Evolutionary conservation across 202 grass and related monocot genomes (phyloP).

Genomic region (Alloteropsis angusta): DNA sequence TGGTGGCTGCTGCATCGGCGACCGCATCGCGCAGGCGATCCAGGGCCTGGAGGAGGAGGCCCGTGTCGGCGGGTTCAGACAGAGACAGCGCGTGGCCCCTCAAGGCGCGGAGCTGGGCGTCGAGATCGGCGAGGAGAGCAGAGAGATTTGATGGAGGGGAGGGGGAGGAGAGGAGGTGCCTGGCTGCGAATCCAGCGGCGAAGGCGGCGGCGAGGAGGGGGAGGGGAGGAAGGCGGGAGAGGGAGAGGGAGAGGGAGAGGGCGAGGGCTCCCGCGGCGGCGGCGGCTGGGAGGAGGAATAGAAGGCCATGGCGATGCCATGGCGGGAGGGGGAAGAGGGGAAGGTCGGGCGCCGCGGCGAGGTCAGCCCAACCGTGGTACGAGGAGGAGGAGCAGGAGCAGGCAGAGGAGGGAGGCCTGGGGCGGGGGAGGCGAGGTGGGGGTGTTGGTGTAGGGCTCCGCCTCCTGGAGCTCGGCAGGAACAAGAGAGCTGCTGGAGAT

Average conservation of each 20-base stretch:
- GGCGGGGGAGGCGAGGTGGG: background rate
- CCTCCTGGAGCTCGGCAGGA: background rate
- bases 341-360: constrained; percentile 20
- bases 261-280: background rate
- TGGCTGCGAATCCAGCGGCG: constrained; percentile 27
- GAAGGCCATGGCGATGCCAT: background rate
- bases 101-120: constrained; percentile 32
- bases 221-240: constrained; percentile 17
- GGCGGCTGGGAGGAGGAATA: background rate
- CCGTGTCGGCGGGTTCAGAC: background rate
- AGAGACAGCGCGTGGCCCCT: constrained; percentile 22
- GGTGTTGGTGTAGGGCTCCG: background rate
- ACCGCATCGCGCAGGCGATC: constrained; percentile 38
- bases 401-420: background rate
- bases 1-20: constrained; percentile 19
- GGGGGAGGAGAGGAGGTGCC: constrained; percentile 22
- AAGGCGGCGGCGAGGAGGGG: constrained; percentile 37
- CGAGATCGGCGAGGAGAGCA: constrained; percentile 39
- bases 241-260: constrained; percentile 3
- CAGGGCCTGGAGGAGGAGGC: constrained; percentile 27
- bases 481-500: background rate
- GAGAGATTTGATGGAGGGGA: background rate
- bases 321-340: background rate
- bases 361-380: constrained; percentile 41
- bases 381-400: background rate